Conservation (phyloP, 257 asterid species). For the Primulina eburnea region DNA sequence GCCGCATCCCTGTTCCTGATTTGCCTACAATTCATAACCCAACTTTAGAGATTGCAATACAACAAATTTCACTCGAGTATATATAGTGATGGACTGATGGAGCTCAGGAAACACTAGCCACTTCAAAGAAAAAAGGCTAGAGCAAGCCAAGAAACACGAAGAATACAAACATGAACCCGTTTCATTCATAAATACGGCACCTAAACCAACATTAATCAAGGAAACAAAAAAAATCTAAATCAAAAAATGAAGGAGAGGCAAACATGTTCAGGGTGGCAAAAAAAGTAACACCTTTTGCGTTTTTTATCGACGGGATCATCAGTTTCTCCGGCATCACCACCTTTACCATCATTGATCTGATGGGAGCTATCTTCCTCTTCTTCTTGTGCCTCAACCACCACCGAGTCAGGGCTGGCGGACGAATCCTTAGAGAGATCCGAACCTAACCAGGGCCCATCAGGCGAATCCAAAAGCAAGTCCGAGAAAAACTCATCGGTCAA, state of each 20-base stretch:
- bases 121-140: not conserved
- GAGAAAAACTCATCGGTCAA: slow-evolving; percentile 39
- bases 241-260: not conserved
- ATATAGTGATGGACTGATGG: not conserved
- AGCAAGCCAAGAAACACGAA: not conserved
- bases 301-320: slow-evolving; percentile 63
- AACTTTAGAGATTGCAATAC: not conserved
- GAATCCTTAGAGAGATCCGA: slow-evolving; percentile 34
- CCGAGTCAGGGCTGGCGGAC: slow-evolving; percentile 35
- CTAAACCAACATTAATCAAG: not conserved
- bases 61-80: not conserved
- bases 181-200: not conserved
- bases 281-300: slow-evolving; percentile 60
- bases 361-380: slow-evolving; percentile 30
- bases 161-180: not conserved
- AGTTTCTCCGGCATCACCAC: slow-evolving; percentile 23
- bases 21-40: slow-evolving; percentile 46
- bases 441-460: slow-evolving; percentile 27
- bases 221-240: too few relatives aligned
- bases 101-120: not conserved
- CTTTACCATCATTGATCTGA: slow-evolving; percentile 18
- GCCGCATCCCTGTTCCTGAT: slow-evolving; percentile 96
- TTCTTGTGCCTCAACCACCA: slow-evolving; percentile 24
- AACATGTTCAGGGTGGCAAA: not conserved
- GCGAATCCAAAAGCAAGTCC: slow-evolving; percentile 46